A percentile compares a stretch with the other conserved stretches of the same genome.
phyloP scores from a whole-genome alignment of 768 basidiomycete species.

The Leucocoprinus birnbaumii region DNA sequence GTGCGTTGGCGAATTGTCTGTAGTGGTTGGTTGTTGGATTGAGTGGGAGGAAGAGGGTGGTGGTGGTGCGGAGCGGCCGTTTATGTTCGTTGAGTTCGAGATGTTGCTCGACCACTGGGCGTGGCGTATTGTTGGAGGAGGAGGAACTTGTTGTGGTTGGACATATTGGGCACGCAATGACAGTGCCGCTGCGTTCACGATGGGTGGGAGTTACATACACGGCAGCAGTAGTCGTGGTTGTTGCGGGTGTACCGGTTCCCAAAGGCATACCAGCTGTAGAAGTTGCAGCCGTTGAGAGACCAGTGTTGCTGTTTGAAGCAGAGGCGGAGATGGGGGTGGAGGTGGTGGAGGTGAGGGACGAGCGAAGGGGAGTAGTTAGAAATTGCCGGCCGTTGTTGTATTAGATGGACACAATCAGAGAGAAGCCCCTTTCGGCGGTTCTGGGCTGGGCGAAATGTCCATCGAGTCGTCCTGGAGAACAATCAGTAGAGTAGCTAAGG shows the following conservation, averaged over 20 bases:
- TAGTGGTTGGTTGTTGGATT: no score
- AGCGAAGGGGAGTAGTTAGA: no score
- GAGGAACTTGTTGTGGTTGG: slow-evolving; percentile 14
- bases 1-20: slow-evolving; percentile 33
- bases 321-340: slow-evolving; percentile 18
- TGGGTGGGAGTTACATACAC: slow-evolving; percentile 52
- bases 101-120: slow-evolving; percentile 12
- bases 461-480: slow-evolving; percentile 27
- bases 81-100: slow-evolving; percentile 6
- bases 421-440: neutral
- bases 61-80: neutral
- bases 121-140: slow-evolving; percentile 16
- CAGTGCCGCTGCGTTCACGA: slow-evolving; percentile 73
- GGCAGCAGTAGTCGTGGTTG: slow-evolving; percentile 20
- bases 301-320: slow-evolving; percentile 49
- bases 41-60: no score
- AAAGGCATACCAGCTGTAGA: slow-evolving; percentile 59
- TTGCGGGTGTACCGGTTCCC: slow-evolving; percentile 55
- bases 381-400: slow-evolving; percentile 2
- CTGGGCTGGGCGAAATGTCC: slow-evolving; percentile 22
- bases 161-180: slow-evolving; percentile 50
- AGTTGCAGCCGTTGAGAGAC: slow-evolving; percentile 60
- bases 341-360: neutral
- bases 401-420: neutral
- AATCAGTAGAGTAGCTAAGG: no score